Conservation (phyloP, 1,284 basidiomycete species). For the Ceratobasidium sp. region DNA sequence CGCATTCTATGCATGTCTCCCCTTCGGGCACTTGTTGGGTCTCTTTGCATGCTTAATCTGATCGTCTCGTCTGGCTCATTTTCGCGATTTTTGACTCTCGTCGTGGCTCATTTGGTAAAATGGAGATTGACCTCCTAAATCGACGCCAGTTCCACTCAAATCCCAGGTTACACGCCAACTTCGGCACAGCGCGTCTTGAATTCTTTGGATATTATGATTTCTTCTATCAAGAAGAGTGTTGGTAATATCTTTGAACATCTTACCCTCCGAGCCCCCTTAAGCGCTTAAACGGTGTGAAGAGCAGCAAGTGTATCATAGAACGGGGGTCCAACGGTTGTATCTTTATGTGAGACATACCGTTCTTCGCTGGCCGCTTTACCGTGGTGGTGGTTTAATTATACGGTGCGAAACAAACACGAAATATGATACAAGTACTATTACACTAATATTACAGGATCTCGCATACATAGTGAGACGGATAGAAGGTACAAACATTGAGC, state of each 20-base stretch:
- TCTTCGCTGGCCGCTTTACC: no score
- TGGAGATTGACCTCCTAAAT: background rate
- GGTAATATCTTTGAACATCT: background rate
- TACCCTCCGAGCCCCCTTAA: background rate
- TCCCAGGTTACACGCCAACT: background rate
- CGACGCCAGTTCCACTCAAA: background rate
- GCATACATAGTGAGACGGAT: background rate
- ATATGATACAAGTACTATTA: conserved; percentile 36
- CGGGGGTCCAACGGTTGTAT: no score
- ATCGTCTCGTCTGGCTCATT: conserved; percentile 5
- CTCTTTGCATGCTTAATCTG: conserved; percentile 27
- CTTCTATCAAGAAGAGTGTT: background rate
- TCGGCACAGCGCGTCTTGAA: no score
- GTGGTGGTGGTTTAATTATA: background rate
- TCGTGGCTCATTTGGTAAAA: background rate
- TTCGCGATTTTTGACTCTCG: background rate
- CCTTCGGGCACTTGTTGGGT: conserved; percentile 30
- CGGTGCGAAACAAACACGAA: background rate
- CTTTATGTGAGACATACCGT: no score
- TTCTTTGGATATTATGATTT: no score
- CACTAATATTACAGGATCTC: conserved; percentile 29
- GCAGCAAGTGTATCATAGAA: no score
- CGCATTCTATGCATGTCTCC: conserved; percentile 8
- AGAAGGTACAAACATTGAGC: conserved; percentile 2
- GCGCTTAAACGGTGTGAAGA: no score